phyloP scores from a whole-genome alignment of 805 yeast genomes.

The Teunomyces cretensis region DNA sequence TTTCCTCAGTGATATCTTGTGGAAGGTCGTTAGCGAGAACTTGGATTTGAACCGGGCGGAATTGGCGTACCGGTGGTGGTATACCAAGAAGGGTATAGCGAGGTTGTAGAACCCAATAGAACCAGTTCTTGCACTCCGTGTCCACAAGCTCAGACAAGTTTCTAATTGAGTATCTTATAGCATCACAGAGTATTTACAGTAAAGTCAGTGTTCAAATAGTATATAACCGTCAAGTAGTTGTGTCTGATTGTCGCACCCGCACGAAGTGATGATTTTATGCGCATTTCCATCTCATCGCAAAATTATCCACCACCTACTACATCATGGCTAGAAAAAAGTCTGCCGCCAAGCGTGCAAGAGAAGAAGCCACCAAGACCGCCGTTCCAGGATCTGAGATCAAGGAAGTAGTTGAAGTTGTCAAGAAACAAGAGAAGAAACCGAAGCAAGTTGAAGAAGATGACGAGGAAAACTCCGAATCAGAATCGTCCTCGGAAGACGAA shows the following conservation, averaged over 20 bases:
- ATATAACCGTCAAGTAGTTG: too few relatives aligned
- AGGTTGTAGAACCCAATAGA: too few relatives aligned
- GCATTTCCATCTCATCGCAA: slow-evolving; percentile 18
- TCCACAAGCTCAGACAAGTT: too few relatives aligned
- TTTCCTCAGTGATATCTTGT: slow-evolving; percentile 41
- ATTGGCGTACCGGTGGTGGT: slow-evolving; percentile 65
- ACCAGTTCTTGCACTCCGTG: too few relatives aligned
- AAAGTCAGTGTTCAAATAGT: too few relatives aligned
- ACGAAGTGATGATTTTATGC: background rate
- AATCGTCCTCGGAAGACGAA: slow-evolving; percentile 65
- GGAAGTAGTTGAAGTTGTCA: slow-evolving; percentile 20
- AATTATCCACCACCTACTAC: slow-evolving; percentile 1
- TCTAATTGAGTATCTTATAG: background rate
- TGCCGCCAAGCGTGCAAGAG: slow-evolving; percentile 68
- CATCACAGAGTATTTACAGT: background rate
- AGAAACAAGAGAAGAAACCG: slow-evolving; percentile 16
- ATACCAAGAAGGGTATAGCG: slow-evolving; percentile 28
- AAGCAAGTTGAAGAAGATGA: slow-evolving; percentile 22
- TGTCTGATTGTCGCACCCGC: too few relatives aligned
- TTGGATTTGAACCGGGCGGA: slow-evolving; percentile 57
- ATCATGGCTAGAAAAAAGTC: slow-evolving; percentile 86
- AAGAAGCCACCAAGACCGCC: slow-evolving; percentile 29
- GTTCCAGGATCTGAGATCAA: slow-evolving; percentile 2
- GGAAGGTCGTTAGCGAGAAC: slow-evolving; percentile 59
- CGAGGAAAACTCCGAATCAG: slow-evolving; percentile 32